A percentile compares a stretch with the other conserved stretches of the same genome.
Evolutionary conservation across 129 eudicot species (phyloP).

Genomic region (Rutidosis leptorrhynchoides): DNA sequence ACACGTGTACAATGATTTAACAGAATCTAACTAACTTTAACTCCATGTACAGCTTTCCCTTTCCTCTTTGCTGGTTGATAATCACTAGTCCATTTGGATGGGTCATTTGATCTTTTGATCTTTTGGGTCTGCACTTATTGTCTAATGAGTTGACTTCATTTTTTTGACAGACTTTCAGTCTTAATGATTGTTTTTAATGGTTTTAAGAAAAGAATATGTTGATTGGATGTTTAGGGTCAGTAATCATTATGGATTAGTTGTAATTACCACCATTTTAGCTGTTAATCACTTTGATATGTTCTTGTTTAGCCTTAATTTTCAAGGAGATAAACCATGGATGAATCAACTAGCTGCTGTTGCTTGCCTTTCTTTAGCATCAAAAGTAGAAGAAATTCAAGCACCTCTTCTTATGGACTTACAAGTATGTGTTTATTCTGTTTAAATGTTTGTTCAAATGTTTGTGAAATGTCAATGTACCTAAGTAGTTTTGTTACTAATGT

Average conservation of each 20-base stretch:
- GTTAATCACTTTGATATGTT: slow-evolving; percentile 79
- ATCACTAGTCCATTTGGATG: too few relatives aligned
- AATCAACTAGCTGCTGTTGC: slow-evolving; percentile 38
- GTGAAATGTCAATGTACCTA: slow-evolving; percentile 31
- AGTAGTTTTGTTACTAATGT: not conserved
- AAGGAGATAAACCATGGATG: slow-evolving; percentile 36
- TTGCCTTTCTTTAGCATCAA: slow-evolving; percentile 35
- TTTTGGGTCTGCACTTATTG: too few relatives aligned
- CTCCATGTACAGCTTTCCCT: too few relatives aligned
- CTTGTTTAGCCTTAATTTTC: slow-evolving; percentile 44
- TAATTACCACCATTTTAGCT: slow-evolving; percentile 57
- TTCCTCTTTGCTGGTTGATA: too few relatives aligned
- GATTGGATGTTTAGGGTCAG: slow-evolving; percentile 74
- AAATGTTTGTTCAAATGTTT: slow-evolving; percentile 21
- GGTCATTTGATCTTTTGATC: too few relatives aligned
- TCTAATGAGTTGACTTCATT: too few relatives aligned
- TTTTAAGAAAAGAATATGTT: slow-evolving; percentile 47
- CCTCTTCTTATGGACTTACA: slow-evolving; percentile 30
- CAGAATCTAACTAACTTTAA: too few relatives aligned
- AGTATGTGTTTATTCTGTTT: slow-evolving; percentile 10
- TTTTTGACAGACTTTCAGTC: too few relatives aligned
- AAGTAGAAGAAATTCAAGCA: slow-evolving; percentile 36
- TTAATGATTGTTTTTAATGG: too few relatives aligned
- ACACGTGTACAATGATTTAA: too few relatives aligned
- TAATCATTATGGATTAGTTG: slow-evolving; percentile 52